Conservation (phyloP, 2,329 filamentous ascomycete species). For the Metarhizium anisopliae region DNA sequence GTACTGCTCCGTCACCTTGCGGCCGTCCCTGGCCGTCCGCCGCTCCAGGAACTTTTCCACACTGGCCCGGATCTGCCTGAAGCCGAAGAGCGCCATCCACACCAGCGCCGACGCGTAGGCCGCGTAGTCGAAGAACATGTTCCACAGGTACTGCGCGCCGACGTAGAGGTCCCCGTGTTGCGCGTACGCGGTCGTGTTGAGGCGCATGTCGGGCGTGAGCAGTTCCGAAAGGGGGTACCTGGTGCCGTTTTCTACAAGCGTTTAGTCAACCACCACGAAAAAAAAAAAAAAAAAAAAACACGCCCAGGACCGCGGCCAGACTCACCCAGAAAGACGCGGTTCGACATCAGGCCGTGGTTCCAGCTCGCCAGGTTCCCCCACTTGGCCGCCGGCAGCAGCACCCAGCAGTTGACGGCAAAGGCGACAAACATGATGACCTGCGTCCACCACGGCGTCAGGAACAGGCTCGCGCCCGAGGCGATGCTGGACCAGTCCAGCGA, state of each 20-base stretch:
- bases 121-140: slow-evolving; percentile 52
- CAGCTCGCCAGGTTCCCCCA: slow-evolving; percentile 45
- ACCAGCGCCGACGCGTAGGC: slow-evolving; percentile 48
- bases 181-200: slow-evolving; percentile 40
- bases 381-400: slow-evolving; percentile 49
- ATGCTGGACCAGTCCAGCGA: slow-evolving; percentile 54
- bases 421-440: slow-evolving; percentile 46
- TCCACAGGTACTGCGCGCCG: slow-evolving; percentile 48
- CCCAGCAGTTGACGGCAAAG: slow-evolving; percentile 48
- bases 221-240: slow-evolving; percentile 23
- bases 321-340: slow-evolving; percentile 36
- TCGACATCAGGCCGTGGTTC: slow-evolving; percentile 48
- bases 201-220: slow-evolving; percentile 22
- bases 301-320: too few relatives aligned
- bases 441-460: slow-evolving; percentile 51
- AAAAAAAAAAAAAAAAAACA: neutral
- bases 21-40: slow-evolving; percentile 16
- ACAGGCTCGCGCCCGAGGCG: slow-evolving; percentile 39
- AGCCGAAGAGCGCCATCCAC: slow-evolving; percentile 51
- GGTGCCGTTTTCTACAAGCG: slow-evolving; percentile 19
- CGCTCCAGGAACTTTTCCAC: slow-evolving; percentile 33
- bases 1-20: slow-evolving; percentile 44
- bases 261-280: neutral
- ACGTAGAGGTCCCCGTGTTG: slow-evolving; percentile 47
- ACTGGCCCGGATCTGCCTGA: slow-evolving; percentile 34